These are phyloP conservation scores for Ceratocystis alfenasii DNA, from an alignment of 2,329 filamentous ascomycete species.

Conservation along the genomic window DNA sequence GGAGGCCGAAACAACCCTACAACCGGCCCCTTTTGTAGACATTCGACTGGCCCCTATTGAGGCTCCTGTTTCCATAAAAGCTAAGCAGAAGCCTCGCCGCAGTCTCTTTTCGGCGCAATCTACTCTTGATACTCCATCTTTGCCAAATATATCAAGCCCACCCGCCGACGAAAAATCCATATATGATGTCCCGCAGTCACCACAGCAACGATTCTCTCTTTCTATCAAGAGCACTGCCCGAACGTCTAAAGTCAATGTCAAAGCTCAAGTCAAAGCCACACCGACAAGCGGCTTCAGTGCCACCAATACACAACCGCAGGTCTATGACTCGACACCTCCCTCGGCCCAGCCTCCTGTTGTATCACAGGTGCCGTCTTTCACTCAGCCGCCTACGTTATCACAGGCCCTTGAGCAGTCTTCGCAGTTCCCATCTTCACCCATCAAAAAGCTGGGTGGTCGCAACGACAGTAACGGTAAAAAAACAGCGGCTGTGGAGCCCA, in stretches of 20 bases:
- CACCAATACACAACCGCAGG: not conserved
- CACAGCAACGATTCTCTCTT: not conserved
- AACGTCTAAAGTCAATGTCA: not conserved
- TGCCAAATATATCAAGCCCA: not conserved
- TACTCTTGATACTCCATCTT: not conserved
- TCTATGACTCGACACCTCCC: conserved; percentile 12
- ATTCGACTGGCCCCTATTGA: no score
- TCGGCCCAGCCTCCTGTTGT: not conserved
- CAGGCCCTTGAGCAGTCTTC: conserved; percentile 13
- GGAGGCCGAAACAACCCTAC: not conserved
- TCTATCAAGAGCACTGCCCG: not conserved
- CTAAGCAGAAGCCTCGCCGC: conserved; percentile 16
- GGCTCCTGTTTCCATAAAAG: not conserved
- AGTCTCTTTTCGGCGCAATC: conserved; percentile 9
- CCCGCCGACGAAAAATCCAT: not conserved
- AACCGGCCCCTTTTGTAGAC: not conserved
- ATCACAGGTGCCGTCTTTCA: not conserved
- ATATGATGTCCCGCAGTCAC: conserved; percentile 20
- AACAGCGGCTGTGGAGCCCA: not conserved
- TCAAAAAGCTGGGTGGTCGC: not conserved
- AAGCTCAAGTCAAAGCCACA: not conserved
- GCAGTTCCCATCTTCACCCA: conserved; percentile 8
- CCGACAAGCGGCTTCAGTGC: not conserved
- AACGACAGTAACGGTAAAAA: not conserved
- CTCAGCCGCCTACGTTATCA: conserved; percentile 1